A percentile compares a stretch with the other conserved stretches of the same genome.
Conservation (phyloP, 768 basidiomycete genomes). For the Tricholoma bakamatsutake region DNA sequence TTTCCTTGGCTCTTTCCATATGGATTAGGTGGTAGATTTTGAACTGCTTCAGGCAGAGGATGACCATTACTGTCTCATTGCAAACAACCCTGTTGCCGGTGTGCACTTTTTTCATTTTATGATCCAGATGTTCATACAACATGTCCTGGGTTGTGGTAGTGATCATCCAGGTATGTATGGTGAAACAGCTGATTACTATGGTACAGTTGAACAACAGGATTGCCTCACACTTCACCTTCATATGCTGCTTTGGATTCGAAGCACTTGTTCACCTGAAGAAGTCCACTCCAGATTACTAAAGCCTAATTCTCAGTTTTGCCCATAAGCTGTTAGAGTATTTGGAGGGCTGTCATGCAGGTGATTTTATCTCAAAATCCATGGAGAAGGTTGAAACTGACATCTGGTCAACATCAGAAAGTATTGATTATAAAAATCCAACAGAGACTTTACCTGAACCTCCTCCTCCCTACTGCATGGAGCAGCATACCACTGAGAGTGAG, state of each 20-base stretch:
- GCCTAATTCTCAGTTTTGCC: not conserved
- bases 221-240: conserved; percentile 23
- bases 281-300: not conserved
- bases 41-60: too few relatives aligned
- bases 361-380: not conserved
- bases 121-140: not conserved
- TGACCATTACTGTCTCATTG: not conserved
- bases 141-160: conserved; percentile 11
- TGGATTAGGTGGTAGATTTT: conserved; percentile 20
- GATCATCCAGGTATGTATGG: conserved; percentile 17
- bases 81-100: not conserved
- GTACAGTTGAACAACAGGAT: conserved; percentile 27
- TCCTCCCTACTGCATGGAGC: not conserved
- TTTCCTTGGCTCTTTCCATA: conserved; percentile 40
- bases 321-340: not conserved
- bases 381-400: not conserved
- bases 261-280: conserved; percentile 8
- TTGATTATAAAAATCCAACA: not conserved
- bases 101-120: not conserved
- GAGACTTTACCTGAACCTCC: not conserved
- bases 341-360: not conserved
- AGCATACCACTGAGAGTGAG: not conserved
- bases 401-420: not conserved
- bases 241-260: conserved; percentile 21
- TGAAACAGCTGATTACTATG: conserved; percentile 21